A percentile compares a stretch with the other conserved stretches of the same genome.
phyloP scores from a whole-genome alignment of 768 basidiomycete species.

The Amanita inopinata region DNA sequence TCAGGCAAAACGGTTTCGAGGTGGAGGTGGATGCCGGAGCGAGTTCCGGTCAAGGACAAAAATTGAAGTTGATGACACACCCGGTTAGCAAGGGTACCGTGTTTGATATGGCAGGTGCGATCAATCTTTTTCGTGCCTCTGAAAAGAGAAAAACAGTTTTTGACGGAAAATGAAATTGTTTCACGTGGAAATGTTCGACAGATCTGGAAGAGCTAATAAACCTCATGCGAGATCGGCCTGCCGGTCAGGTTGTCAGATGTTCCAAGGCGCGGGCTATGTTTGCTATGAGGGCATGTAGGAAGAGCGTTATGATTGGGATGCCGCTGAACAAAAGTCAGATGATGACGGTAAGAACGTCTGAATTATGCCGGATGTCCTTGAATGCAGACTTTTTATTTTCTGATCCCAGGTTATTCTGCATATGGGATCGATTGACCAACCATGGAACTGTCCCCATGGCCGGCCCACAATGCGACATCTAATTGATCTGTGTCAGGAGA shows the following conservation, averaged over 20 bases:
- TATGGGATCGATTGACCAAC: slow-evolving; percentile 80
- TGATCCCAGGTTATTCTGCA: slow-evolving; percentile 56
- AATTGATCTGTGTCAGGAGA: slow-evolving; percentile 33
- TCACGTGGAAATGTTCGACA: slow-evolving; percentile 18
- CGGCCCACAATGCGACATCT: slow-evolving; percentile 78
- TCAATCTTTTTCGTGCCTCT: neutral
- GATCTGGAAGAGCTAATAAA: slow-evolving; percentile 92
- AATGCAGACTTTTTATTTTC: slow-evolving; percentile 5
- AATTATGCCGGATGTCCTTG: neutral
- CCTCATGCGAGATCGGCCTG: slow-evolving; percentile 67
- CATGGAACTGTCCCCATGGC: slow-evolving; percentile 86
- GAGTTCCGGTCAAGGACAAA: slow-evolving; percentile 24
- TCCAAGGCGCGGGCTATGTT: slow-evolving; percentile 94
- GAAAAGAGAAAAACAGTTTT: too few species aligned
- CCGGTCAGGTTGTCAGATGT: slow-evolving; percentile 81
- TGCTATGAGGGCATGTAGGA: slow-evolving; percentile 90
- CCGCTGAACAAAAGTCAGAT: slow-evolving; percentile 72
- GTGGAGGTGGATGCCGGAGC: slow-evolving; percentile 47
- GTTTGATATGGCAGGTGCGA: slow-evolving; percentile 78
- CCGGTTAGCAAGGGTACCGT: slow-evolving; percentile 87
- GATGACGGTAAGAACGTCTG: slow-evolving; percentile 44
- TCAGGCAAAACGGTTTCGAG: slow-evolving; percentile 87
- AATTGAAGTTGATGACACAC: slow-evolving; percentile 66
- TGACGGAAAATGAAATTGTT: too few species aligned
- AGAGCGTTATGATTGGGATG: slow-evolving; percentile 94